These are phyloP conservation scores for Entelexis sorbosivorans DNA, from an alignment of 1,139 yeast genomes.

Conservation along the genomic window DNA sequence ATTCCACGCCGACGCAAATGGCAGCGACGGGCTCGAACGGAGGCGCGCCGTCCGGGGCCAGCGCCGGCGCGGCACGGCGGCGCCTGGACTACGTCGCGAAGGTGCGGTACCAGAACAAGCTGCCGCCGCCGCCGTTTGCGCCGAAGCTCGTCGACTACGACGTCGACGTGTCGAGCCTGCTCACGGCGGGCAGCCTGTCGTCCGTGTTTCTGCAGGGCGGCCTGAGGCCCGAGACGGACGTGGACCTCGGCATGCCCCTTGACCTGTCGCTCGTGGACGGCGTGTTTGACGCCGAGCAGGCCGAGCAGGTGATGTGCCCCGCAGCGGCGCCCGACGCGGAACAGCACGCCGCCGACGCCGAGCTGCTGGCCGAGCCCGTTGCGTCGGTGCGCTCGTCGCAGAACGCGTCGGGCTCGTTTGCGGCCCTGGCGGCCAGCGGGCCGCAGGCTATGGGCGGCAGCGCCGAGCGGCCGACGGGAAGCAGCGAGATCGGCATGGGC, in stretches of 20 bases:
- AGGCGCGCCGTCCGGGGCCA: not conserved
- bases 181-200: conserved; percentile 55
- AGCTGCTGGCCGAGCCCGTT: conserved; percentile 65
- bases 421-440: conserved; percentile 8
- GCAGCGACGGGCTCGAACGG: conserved; percentile 6
- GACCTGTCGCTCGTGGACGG: conserved; percentile 62
- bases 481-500: conserved; percentile 21
- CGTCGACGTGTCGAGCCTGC: conserved; percentile 36
- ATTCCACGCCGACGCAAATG: not conserved
- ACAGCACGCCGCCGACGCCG: conserved; percentile 68
- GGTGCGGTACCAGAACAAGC: conserved; percentile 69
- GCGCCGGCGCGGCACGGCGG: not conserved
- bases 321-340: conserved; percentile 22
- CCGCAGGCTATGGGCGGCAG: conserved; percentile 1
- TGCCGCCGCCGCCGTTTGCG: conserved; percentile 90
- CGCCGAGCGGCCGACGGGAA: conserved; percentile 1
- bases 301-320: conserved; percentile 37
- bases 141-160: conserved; percentile 64
- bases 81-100: conserved; percentile 84
- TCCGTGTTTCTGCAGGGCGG: conserved; percentile 70
- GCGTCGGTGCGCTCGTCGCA: conserved; percentile 17
- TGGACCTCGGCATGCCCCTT: conserved; percentile 71
- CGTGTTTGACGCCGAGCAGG: conserved; percentile 44
- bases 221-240: conserved; percentile 51
- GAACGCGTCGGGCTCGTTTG: conserved; percentile 4